These are phyloP conservation scores for Picochlorum costavermella DNA, from an alignment of 139 green algal species.

Conservation along the genomic window DNA sequence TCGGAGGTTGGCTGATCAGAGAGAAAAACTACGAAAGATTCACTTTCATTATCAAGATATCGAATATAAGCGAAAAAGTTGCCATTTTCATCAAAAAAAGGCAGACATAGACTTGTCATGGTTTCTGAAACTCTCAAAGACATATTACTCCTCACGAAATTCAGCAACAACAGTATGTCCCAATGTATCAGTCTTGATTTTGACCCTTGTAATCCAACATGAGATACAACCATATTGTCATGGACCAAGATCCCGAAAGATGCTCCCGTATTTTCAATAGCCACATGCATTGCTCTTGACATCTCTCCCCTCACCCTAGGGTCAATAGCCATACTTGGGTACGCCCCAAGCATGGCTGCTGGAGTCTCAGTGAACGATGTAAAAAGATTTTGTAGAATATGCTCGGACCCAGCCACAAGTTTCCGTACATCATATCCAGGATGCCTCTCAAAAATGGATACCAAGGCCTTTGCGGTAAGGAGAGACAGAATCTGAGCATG, in stretches of 20 bases:
- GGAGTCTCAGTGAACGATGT: constrained; percentile 27
- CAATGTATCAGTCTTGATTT: constrained; percentile 12
- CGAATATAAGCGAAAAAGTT: constrained; percentile 77
- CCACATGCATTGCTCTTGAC: constrained; percentile 28
- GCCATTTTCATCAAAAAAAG: constrained; percentile 59
- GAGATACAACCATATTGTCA: no score
- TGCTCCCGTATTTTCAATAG: constrained; percentile 5
- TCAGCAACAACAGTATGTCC: constrained; percentile 72
- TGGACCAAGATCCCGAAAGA: no score
- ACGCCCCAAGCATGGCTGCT: constrained; percentile 42
- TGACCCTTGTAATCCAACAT: no score
- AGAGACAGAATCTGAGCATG: constrained; percentile 24
- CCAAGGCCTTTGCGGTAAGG: constrained; percentile 21
- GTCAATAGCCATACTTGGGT: constrained; percentile 30
- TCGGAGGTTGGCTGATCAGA: constrained; percentile 10
- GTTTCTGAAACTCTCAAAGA: constrained; percentile 44
- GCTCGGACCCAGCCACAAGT: constrained; percentile 24
- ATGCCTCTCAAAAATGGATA: constrained; percentile 16
- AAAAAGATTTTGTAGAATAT: constrained; percentile 30
- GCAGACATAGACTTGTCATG: constrained; percentile 76
- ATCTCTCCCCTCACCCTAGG: constrained; percentile 23
- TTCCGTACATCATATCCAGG: constrained; percentile 22
- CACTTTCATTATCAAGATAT: constrained; percentile 35
- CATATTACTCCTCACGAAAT: constrained; percentile 57
- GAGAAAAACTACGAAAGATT: constrained; percentile 20